Conservation (phyloP, 208 protist genomes). For the Chromosphaera perkinsii region DNA sequence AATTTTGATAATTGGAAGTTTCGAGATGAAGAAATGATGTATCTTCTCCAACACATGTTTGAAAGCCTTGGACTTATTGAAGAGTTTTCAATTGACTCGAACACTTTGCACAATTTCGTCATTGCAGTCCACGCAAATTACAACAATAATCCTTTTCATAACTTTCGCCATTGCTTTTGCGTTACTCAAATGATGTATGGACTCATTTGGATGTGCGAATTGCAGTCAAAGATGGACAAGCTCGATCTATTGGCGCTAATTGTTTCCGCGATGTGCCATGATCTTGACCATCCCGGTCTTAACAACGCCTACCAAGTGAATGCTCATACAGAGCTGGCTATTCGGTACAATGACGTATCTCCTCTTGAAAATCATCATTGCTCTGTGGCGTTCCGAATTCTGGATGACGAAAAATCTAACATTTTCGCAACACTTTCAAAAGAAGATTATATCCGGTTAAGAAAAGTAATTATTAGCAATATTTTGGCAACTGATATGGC, state of each 20-base stretch:
- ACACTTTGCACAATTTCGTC: conserved; percentile 1
- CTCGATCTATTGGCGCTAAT: not conserved
- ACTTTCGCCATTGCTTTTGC: conserved; percentile 9
- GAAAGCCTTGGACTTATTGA: no score
- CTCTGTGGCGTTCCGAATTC: not conserved
- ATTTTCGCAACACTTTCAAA: not conserved
- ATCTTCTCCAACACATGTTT: no score
- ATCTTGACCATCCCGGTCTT: conserved; percentile 17
- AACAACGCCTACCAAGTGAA: conserved; percentile 17
- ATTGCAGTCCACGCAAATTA: not conserved
- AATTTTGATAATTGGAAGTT: no score
- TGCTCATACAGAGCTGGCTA: not conserved
- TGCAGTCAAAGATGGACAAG: not conserved
- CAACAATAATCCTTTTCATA: conserved; percentile 19
- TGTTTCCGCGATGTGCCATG: conserved; percentile 1
- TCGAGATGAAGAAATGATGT: no score
- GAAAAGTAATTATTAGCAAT: not conserved
- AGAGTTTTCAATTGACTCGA: no score
- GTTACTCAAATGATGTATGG: conserved; percentile 12
- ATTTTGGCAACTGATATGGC: conserved; percentile 20
- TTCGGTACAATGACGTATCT: conserved; percentile 33
- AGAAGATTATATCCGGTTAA: not conserved
- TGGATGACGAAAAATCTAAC: not conserved
- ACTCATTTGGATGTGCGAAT: not conserved
- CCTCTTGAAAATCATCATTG: conserved; percentile 34